Evolutionary conservation across 2,329 filamentous ascomycete species (phyloP).

Genomic region (Colletotrichum somersetense): DNA sequence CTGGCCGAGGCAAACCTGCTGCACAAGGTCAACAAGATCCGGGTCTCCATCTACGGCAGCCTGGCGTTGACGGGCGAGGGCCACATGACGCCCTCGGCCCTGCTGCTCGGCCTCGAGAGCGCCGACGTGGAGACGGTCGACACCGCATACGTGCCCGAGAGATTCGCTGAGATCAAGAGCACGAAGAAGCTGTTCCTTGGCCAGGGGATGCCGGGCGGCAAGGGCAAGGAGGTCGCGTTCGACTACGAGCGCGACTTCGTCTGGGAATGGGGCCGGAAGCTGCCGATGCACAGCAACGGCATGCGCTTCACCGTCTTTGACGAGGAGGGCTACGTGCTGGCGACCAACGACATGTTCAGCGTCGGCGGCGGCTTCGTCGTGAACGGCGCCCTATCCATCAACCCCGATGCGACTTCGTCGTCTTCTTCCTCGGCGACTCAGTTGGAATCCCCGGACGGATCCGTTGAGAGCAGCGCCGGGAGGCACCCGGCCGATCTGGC

Average conservation of each 20-base stretch:
- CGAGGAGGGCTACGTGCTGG: conserved; percentile 59
- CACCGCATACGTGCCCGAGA: conserved; percentile 60
- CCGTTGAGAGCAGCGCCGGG: conserved; percentile 26
- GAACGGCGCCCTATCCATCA: conserved; percentile 62
- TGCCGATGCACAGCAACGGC: conserved; percentile 65
- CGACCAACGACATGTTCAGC: conserved; percentile 64
- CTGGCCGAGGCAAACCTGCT: conserved; percentile 60
- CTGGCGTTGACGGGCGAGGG: conserved; percentile 64
- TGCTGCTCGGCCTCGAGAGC: conserved; percentile 63
- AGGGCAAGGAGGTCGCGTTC: conserved; percentile 61
- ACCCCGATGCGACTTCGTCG: conserved; percentile 45
- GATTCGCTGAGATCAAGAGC: conserved; percentile 61
- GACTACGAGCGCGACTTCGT: conserved; percentile 63
- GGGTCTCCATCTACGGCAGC: conserved; percentile 63
- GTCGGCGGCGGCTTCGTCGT: conserved; percentile 66
- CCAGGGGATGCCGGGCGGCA: conserved; percentile 53
- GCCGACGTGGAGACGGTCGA: conserved; percentile 64
- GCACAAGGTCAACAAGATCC: conserved; percentile 60
- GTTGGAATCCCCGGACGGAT: conserved; percentile 41
- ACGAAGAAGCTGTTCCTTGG: conserved; percentile 59
- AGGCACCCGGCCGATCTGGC: conserved; percentile 61
- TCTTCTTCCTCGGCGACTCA: conserved; percentile 41
- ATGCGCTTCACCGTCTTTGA: conserved; percentile 66
- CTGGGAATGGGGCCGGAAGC: conserved; percentile 65
- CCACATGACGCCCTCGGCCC: conserved; percentile 64